These are phyloP conservation scores for Elaeagnus macrophylla DNA, from an alignment of 306 rosid species.

Conservation along the genomic window DNA sequence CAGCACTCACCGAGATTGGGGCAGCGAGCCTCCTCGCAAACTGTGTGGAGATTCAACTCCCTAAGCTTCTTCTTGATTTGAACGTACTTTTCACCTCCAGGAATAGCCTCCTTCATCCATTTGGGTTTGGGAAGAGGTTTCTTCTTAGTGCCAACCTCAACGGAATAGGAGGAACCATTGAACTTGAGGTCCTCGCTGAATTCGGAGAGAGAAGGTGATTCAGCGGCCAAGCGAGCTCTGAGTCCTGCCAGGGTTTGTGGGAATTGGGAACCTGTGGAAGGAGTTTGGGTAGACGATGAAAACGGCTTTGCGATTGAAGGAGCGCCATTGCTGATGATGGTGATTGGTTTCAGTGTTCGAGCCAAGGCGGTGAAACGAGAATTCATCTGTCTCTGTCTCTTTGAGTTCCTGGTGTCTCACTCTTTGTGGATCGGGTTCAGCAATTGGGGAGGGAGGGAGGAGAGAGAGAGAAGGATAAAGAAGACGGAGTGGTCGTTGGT, in stretches of 20 bases:
- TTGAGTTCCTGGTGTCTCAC: background rate
- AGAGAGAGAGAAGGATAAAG: background rate
- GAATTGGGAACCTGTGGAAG: conserved; percentile 26
- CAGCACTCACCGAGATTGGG: conserved; percentile 98
- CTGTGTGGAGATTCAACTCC: conserved; percentile 88
- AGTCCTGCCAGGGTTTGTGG: conserved; percentile 67
- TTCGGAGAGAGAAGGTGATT: conserved; percentile 49
- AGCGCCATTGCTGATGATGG: conserved; percentile 7
- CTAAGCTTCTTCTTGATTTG: conserved; percentile 95
- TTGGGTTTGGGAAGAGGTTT: conserved; percentile 90
- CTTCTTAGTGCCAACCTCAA: conserved; percentile 98
- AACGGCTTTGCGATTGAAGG: conserved; percentile 11
- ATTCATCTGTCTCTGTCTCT: conserved; percentile 32
- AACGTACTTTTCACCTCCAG: conserved; percentile 91
- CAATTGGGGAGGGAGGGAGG: background rate
- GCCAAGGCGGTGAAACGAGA: conserved; percentile 30
- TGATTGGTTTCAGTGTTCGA: conserved; percentile 33
- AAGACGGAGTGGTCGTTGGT: no score
- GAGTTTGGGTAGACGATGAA: conserved; percentile 42
- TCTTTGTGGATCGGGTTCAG: background rate
- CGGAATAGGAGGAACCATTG: conserved; percentile 44
- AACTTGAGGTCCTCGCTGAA: conserved; percentile 39
- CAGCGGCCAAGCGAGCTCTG: conserved; percentile 69
- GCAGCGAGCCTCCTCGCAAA: conserved; percentile 91
- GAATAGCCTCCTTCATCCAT: conserved; percentile 96